phyloP scores from a whole-genome alignment of 2,329 filamentous ascomycete species.

The Calycina marina region DNA sequence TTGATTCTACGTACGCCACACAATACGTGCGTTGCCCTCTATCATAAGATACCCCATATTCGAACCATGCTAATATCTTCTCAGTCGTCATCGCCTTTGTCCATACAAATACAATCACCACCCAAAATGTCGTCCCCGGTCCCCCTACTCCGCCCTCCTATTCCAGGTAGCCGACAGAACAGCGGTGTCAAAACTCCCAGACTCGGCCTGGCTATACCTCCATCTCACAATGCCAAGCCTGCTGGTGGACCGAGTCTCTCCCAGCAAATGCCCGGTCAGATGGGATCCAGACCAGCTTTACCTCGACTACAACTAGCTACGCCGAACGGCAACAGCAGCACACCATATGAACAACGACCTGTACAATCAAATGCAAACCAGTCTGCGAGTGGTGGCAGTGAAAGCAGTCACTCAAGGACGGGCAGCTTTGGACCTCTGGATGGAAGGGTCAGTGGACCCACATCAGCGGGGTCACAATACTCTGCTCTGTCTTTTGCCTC shows the following conservation, averaged over 20 bases:
- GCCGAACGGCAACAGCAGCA: constrained; percentile 66
- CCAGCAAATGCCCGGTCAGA: constrained; percentile 20
- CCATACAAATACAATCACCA: constrained; percentile 7
- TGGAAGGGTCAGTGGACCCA: constrained; percentile 64
- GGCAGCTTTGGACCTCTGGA: constrained; percentile 72
- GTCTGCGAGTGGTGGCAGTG: constrained; percentile 64
- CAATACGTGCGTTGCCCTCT: background rate
- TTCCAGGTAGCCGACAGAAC: constrained; percentile 21
- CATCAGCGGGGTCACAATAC: constrained; percentile 76
- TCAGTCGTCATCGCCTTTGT: constrained; percentile 11
- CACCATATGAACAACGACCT: constrained; percentile 49
- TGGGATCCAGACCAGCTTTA: constrained; percentile 36
- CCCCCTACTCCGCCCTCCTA: constrained; percentile 23
- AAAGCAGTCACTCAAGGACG: constrained; percentile 70
- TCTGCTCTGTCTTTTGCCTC: constrained; percentile 70
- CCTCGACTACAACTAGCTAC: constrained; percentile 78
- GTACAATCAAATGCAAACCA: constrained; percentile 37
- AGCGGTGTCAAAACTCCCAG: constrained; percentile 20
- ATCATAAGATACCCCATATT: no score
- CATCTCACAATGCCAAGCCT: constrained; percentile 69
- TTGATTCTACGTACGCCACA: background rate
- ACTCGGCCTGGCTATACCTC: constrained; percentile 79
- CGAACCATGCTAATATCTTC: constrained; percentile 10
- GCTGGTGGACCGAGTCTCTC: constrained; percentile 21
- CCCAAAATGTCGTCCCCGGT: constrained; percentile 24